Evolutionary conservation across 164 flowering plant species (phyloP).

Genomic region (Santalum album): DNA sequence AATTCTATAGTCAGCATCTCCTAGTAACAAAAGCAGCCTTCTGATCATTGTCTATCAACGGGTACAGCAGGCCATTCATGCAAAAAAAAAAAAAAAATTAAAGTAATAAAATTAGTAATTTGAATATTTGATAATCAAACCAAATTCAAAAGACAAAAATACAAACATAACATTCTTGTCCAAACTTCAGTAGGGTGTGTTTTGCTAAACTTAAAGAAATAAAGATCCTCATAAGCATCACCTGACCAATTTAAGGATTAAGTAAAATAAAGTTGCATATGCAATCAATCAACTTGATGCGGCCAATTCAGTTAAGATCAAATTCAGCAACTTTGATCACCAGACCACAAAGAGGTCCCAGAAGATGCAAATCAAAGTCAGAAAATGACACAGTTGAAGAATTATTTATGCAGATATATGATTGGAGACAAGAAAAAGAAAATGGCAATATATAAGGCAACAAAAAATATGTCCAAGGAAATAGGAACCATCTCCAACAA

Average conservation of each 20-base stretch:
- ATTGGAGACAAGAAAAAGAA: too few relatives aligned
- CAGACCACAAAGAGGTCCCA: constrained; percentile 50
- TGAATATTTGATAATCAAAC: background rate
- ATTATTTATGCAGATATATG: too few relatives aligned
- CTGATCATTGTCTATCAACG: constrained; percentile 59
- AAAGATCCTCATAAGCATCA: constrained; percentile 8
- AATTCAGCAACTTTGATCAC: constrained; percentile 45
- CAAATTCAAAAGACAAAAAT: constrained; percentile 1
- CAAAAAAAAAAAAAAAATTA: background rate
- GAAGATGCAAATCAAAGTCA: constrained; percentile 34
- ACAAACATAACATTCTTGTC: background rate
- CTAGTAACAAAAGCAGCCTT: constrained; percentile 59
- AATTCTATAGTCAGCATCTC: constrained; percentile 86
- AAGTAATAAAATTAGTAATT: background rate
- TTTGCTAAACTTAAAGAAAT: background rate
- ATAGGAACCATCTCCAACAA: too few relatives aligned
- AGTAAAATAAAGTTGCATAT: constrained; percentile 60
- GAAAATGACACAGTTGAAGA: background rate
- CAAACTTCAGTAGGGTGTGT: too few relatives aligned
- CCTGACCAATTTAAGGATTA: constrained; percentile 65
- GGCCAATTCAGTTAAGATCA: constrained; percentile 71
- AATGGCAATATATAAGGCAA: too few relatives aligned
- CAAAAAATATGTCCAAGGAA: too few relatives aligned
- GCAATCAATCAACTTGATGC: constrained; percentile 70
- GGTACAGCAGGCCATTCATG: constrained; percentile 5